These are phyloP conservation scores for Wickerhamiella brachini DNA, from an alignment of 805 yeast species.

Conservation along the genomic window DNA sequence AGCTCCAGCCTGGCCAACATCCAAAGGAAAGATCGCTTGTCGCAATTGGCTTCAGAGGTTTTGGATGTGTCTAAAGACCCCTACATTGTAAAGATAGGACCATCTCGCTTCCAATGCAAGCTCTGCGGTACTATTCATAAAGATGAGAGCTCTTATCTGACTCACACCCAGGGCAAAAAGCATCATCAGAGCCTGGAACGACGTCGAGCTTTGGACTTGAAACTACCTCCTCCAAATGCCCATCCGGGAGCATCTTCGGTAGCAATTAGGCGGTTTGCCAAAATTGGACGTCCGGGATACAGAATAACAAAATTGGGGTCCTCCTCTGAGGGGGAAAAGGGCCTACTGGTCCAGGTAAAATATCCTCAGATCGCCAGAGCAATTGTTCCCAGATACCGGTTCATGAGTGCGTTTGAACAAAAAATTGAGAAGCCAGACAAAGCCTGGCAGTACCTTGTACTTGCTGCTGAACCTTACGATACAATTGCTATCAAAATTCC, in stretches of 20 bases:
- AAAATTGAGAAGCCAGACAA: conserved; percentile 33
- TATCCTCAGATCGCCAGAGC: conserved; percentile 35
- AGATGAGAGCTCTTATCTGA: conserved; percentile 63
- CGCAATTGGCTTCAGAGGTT: conserved; percentile 40
- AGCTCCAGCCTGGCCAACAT: conserved; percentile 55
- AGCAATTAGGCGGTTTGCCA: conserved; percentile 34
- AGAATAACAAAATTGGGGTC: conserved; percentile 57
- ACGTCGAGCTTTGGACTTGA: conserved; percentile 33
- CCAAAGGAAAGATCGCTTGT: conserved; percentile 52
- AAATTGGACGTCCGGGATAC: conserved; percentile 64
- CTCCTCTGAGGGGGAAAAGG: conserved; percentile 41
- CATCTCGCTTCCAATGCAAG: conserved; percentile 72
- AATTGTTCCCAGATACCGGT: conserved; percentile 48
- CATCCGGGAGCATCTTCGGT: conserved; percentile 9
- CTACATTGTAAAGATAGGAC: conserved; percentile 1
- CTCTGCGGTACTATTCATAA: conserved; percentile 74
- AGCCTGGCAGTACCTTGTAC: conserved; percentile 53
- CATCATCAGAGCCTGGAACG: conserved; percentile 63
- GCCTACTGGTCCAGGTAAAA: conserved; percentile 50
- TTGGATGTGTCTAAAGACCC: conserved; percentile 16
- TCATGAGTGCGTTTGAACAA: conserved; percentile 70
- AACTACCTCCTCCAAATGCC: conserved; percentile 8
- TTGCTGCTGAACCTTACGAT: conserved; percentile 86
- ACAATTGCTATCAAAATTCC: conserved; percentile 68
- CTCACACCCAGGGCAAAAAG: conserved; percentile 74